Base-by-base conservation (phyloP, 495 filamentous ascomycete genomes). In the Xylaria scruposa region DNA sequence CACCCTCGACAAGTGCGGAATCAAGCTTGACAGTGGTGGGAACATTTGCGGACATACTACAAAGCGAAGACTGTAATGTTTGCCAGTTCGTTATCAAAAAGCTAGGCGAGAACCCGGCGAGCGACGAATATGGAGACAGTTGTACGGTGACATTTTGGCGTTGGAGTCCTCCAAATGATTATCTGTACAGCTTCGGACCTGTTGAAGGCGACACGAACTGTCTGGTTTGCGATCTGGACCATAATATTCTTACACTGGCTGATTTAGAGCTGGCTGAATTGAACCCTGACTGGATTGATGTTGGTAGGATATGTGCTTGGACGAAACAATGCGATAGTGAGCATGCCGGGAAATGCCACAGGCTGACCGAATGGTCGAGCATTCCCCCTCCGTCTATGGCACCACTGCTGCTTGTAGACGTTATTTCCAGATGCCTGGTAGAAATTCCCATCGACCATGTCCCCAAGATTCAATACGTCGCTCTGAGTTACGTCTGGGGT, bases 121-220 rank as follows among this genome's bases (percentile, higher is more conserved):
- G 51, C 21, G 51, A 56, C 13, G 51, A 24, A 24, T 29, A 26
- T 29, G 51, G 24, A 9, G 51, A 56, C 13, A 9, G 26, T 9
- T 56, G 26, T 56, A 24, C 24, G 24, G 51, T 56, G 51, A 10
- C 51, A 6, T 49, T 49, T 49, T 49, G 46, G 46, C 46, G 46
- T 21, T 49, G 46, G 46, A 21, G 46, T 49, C 46, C 46, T 19
- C 46, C 46, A 19, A 6, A 49, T 49, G 46, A 49, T 49, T 49
- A n/a, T 49, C n/a, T 49, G 19, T 49, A n/a, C 46, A 49, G 46
- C 46, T 49, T 49, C 46, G 46, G 46, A 49, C 46, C 46, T n/a
- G 19, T 49, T 5, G 46, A 49, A 19, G 46, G 46, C 7, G 46
- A 49, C 19, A 21, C 46, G 46, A 49, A 49, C n/a, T 49, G 46